These are phyloP conservation scores for Phytophthora lateralis DNA, from an alignment of 352 stramenopile species.

Conservation along the genomic window DNA sequence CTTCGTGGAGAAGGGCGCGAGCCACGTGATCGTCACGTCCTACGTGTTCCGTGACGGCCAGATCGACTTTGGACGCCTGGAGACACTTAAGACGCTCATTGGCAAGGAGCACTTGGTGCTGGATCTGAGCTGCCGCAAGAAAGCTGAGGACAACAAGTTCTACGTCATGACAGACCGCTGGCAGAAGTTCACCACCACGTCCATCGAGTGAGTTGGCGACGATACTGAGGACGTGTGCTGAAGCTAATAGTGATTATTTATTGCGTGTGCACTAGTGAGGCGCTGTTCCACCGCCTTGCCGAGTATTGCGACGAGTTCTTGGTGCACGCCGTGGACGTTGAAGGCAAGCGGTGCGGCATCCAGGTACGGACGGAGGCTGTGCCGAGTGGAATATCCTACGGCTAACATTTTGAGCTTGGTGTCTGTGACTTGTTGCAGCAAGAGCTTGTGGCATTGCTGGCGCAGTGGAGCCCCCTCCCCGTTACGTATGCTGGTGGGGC, in stretches of 20 bases:
- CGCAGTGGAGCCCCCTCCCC: constrained; percentile 91
- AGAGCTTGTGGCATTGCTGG: constrained; percentile 95
- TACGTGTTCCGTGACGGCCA: constrained; percentile 95
- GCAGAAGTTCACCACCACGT: constrained; percentile 96
- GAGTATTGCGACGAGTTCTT: constrained; percentile 97
- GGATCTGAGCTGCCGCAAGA: constrained; percentile 96
- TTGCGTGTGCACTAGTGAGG: constrained; percentile 45
- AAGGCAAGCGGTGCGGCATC: constrained; percentile 96
- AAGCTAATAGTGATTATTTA: constrained; percentile 1
- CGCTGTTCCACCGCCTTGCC: constrained; percentile 89
- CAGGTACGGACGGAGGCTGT: constrained; percentile 49
- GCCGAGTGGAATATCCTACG: background rate
- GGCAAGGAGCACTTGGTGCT: constrained; percentile 91
- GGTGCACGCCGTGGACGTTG: constrained; percentile 98
- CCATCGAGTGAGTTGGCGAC: constrained; percentile 69
- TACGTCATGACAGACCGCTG: constrained; percentile 97
- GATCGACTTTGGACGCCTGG: constrained; percentile 86
- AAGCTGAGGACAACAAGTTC: constrained; percentile 85
- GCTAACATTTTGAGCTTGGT: constrained; percentile 1
- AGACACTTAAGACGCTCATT: constrained; percentile 68
- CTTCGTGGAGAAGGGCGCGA: constrained; percentile 96
- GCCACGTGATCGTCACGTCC: constrained; percentile 98
- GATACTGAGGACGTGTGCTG: background rate
- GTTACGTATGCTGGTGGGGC: constrained; percentile 98
- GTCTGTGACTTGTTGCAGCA: constrained; percentile 52